These are phyloP conservation scores for Exophiala phaeomuriformis DNA, from an alignment of 2,329 filamentous ascomycete species.

Conservation along the genomic window DNA sequence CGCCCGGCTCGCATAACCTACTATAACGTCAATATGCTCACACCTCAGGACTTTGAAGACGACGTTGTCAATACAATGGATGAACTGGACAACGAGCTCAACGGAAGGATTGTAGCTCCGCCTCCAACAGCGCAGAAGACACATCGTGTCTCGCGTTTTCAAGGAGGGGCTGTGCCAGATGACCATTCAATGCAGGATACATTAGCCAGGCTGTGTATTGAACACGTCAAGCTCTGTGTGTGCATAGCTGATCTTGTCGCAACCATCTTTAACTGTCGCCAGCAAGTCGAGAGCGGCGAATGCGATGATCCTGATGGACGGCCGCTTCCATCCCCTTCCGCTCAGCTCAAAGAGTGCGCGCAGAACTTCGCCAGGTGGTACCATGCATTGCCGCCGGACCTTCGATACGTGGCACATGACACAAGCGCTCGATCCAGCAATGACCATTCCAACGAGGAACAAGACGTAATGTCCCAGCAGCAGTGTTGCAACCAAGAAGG, in stretches of 20 bases:
- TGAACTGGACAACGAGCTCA: too few species aligned
- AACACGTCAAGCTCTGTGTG: slow-evolving; percentile 5
- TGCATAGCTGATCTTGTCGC: background rate
- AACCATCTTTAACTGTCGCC: slow-evolving; percentile 6
- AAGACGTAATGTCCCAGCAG: too few species aligned
- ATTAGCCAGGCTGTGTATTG: slow-evolving; percentile 1
- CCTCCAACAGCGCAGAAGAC: background rate
- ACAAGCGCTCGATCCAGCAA: background rate
- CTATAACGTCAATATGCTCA: slow-evolving; percentile 1
- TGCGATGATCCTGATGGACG: background rate
- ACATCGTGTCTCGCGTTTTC: too few species aligned
- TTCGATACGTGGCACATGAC: background rate
- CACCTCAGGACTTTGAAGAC: background rate
- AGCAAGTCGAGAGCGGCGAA: background rate
- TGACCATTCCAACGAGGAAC: background rate
- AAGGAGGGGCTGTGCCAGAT: background rate
- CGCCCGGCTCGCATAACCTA: background rate
- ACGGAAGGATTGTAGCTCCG: background rate
- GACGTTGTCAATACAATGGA: background rate
- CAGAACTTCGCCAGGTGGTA: slow-evolving; percentile 5
- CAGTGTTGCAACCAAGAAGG: too few species aligned
- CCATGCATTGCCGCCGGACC: background rate
- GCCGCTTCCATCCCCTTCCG: background rate
- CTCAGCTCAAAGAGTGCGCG: background rate
- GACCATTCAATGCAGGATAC: background rate